Base-by-base conservation (phyloP, 768 basidiomycete genomes). In the Boletus sp. region DNA sequence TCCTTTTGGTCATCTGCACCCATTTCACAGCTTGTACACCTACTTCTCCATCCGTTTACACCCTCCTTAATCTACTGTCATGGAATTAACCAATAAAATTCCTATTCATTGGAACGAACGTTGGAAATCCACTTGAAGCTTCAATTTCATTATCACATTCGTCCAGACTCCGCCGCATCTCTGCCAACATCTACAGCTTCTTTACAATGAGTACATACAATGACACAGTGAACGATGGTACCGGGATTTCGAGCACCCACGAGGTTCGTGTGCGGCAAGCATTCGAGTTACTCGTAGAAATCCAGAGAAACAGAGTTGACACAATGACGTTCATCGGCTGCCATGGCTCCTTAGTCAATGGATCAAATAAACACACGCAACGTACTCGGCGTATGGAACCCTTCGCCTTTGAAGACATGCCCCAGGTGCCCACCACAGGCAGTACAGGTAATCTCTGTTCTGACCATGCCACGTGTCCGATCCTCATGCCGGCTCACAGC, bases 331-430 rank as follows among this genome's bases (percentile, higher is more conserved):
- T 93, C 91, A 66, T 93, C 84, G 50, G 84, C 90, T 90, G 64
- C 24, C 41, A 52, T 54, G 17, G 36, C 10, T 7, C 35, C 8
- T 71, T 14, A 47, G 56, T 44, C 29, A 1, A 35, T 5, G 30
- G 5, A 35, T 35, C 30, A 20, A n/a, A n/a, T 20, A 8, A 42
- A 14, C 15, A 18, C 1, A 45, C 18, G 7, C 12, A 33, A 75
- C 87, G 37, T 68, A 88, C 90, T 92, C 4, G 92, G 92, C 0
- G 85, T 92, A 6, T 74, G 55, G 73, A 82, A 94, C 2, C 89
- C 88, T 73, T 96, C 94, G 37, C 94, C 94, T 67, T 91, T 90
- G 83, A 98, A 98, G 40, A 98, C 90, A 68, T 98, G 94, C 5
- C 95, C 95, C 6, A 98, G 80, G 70, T 98, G 95, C 1, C 94